A percentile compares a stretch with the other conserved stretches of the same genome.
phyloP scores from a whole-genome alignment of 176 grass and related monocot genomes.

The Pharus latifolius region DNA sequence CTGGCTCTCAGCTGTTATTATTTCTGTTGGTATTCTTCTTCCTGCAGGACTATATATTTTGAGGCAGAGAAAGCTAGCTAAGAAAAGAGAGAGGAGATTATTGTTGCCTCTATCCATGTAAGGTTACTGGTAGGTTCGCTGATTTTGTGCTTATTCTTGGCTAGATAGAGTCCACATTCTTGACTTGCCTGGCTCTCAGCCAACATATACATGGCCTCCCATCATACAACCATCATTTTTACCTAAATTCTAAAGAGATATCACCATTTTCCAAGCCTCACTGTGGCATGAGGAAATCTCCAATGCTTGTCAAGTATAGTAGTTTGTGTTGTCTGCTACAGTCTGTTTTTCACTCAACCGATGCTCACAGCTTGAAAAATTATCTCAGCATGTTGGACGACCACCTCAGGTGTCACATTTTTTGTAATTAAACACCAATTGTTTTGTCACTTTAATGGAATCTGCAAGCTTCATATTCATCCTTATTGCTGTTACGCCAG shows the following conservation, averaged over 20 bases:
- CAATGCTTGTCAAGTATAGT: background rate
- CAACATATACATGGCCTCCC: background rate
- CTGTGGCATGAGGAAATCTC: constrained; percentile 10
- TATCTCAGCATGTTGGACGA: background rate
- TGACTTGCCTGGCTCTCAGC: constrained; percentile 13
- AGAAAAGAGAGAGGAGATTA: constrained; percentile 86
- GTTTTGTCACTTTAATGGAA: constrained; percentile 3
- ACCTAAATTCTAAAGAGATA: constrained; percentile 21
- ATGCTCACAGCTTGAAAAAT: background rate
- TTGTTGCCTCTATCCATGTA: constrained; percentile 94
- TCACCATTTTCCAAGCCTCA: constrained; percentile 1
- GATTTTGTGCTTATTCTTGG: constrained; percentile 25
- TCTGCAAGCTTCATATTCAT: background rate
- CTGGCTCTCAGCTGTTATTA: constrained; percentile 71
- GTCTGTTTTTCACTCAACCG: background rate
- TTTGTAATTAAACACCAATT: constrained; percentile 4
- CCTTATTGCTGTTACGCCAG: background rate
- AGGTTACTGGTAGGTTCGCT: constrained; percentile 33
- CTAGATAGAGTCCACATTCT: constrained; percentile 28
- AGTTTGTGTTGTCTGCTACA: background rate
- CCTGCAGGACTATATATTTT: constrained; percentile 73
- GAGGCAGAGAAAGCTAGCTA: constrained; percentile 81
- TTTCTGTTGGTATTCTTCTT: constrained; percentile 77
- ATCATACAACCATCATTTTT: constrained; percentile 5
- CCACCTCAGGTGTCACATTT: background rate